These are phyloP conservation scores for Epichloe sp. DNA, from an alignment of 2,329 filamentous ascomycete species.

Conservation along the genomic window DNA sequence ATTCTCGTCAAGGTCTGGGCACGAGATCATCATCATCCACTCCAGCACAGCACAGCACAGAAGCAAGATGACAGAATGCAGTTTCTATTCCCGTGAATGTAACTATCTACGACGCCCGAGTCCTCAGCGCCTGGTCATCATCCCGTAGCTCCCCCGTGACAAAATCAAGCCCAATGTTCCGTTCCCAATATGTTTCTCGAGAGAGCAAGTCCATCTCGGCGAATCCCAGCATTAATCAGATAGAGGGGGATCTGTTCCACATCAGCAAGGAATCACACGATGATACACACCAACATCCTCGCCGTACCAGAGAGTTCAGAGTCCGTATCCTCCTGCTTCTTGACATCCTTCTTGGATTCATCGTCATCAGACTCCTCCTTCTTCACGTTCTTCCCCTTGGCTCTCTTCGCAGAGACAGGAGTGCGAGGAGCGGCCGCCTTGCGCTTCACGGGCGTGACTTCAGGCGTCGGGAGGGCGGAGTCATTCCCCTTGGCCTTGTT, in stretches of 20 bases:
- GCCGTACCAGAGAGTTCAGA: conserved; percentile 16
- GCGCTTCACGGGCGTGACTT: conserved; percentile 16
- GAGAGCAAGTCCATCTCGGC: too few relatives aligned
- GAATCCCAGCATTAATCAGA: not conserved
- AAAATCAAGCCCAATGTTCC: not conserved
- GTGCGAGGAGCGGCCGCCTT: conserved; percentile 15
- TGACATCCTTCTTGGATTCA: conserved; percentile 9
- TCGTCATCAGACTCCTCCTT: conserved; percentile 16
- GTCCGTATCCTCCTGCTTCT: conserved; percentile 13
- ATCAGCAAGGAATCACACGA: not conserved
- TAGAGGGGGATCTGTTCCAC: not conserved
- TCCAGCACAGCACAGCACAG: not conserved
- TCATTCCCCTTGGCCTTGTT: conserved; percentile 7
- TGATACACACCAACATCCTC: not conserved
- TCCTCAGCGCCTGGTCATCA: not conserved
- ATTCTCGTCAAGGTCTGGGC: too few relatives aligned
- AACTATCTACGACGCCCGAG: not conserved
- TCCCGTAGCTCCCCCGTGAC: not conserved
- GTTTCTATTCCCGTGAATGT: not conserved
- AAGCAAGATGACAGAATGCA: not conserved
- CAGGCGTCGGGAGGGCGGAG: conserved; percentile 2
- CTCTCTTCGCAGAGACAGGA: conserved; percentile 14
- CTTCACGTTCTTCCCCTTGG: conserved; percentile 12
- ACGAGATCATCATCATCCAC: too few relatives aligned
- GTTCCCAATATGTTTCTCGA: too few relatives aligned